Evolutionary conservation across 805 yeast genomes (phyloP), one percentile per base, ranked within the genome.

Genomic region (Cyberlindnera xishuangbannaensis): DNA sequence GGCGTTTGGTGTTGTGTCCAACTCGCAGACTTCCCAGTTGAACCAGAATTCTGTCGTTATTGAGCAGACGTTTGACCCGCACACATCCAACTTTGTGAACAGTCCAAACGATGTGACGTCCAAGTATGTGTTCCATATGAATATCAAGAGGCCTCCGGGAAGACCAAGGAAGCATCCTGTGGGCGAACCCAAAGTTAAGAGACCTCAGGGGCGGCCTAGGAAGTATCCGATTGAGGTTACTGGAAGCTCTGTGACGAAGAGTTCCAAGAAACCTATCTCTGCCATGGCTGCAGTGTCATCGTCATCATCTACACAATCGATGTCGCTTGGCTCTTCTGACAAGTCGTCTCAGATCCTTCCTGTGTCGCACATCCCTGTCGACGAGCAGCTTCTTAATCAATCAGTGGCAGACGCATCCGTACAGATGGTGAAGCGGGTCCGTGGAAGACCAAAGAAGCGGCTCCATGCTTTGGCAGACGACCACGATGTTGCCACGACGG

Each of bases 81-180:
- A 24, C 3, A 30, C 29, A 5, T 28, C 34, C 13, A 24, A 22
- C 8, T 30, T 32, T 18, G 20, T 18, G 20, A 33, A 15, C 16
- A 30, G 31, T 12, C 28, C 29, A 6, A 15, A 24, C 8, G 49
- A 49, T 19, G 29, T 26, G 17, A 25, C 31, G 12, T 13, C 30
- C 11, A 42, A 41, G 27, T 49, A 45, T 24, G 30, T 41, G 1
- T 46, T 49, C 25, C 53, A 50, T 20, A 21, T 38, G 27, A 40
- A 44, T 15, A 31, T 49, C 13, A 70, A 47, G 64, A 67, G 53
- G 57, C 62, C 51, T 37, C 55, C 74, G 25, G 76, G 76, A 11
- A 55, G 76, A 42, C 76, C 76, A 2, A 55, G 74, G 43, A 70
- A 70, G 44, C 64, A 64, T 34, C 69, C 73, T 1, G 52, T 62